Evolutionary conservation across 345 rosid genomes (phyloP), one percentile per base, ranked within the genome.

Genomic region (Luvunga scandens): DNA sequence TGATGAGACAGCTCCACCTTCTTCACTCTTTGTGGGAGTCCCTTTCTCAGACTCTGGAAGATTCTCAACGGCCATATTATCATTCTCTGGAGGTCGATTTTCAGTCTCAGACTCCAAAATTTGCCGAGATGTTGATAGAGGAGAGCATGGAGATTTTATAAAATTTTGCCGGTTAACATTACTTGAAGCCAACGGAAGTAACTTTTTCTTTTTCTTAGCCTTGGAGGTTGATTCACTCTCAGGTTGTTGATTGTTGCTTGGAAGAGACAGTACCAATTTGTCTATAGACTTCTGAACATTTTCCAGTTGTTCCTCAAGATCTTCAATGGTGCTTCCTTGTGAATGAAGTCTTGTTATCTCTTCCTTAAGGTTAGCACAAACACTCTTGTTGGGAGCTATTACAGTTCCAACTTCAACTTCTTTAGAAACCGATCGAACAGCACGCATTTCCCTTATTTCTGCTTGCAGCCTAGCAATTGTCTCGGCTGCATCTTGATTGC

Each of bases 401-500:
- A 72, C 85, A 79, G 78, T 87, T 85, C 82, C 98, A 73, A 85
- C 83, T 82, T 85, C 88, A 76, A 91, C 83, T 73, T 85, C 94
- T 79, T 89, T 86, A 21, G 89, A 81, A 77, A 80, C 73, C 39
- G 91, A 75, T 79, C 83, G 87, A 76, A 91, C 88, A 63, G 96
- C 77, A 68, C 91, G 91, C 98, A 97, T 94, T 73, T 88, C 99
- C 84, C 92, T 86, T 79, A 97, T 97, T 85, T 97, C 99, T 79
- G 94, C 97, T 81, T 94, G 99, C 79, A 97, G 88, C 87, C 92
- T 97, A 22, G 98, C 98, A 59, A 97, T 88, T 30, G 99, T 97
- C 87, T 97, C 98, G 3, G 99, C 99, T 81, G 99, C 99, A 89
- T 97, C 98, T 87, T 97, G 99, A 80, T 97, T 97, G 65, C 98